phyloP scores from a whole-genome alignment of 2,329 filamentous ascomycete genomes.

The Aspergillus tanneri region DNA sequence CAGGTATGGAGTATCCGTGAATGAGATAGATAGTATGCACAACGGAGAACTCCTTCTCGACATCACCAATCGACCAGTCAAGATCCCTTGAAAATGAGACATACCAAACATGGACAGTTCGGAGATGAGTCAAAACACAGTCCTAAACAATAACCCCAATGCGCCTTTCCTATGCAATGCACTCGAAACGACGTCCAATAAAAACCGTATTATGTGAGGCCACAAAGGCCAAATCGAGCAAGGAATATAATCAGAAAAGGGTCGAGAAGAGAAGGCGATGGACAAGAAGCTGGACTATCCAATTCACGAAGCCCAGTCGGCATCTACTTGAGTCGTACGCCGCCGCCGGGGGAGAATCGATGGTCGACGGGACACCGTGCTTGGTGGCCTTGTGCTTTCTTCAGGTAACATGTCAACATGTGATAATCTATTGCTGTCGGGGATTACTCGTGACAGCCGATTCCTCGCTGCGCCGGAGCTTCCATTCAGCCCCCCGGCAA shows the following conservation, averaged over 20 bases:
- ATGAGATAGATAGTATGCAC: too few relatives aligned
- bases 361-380: constrained; percentile 32
- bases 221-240: not conserved
- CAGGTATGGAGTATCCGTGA: too few relatives aligned
- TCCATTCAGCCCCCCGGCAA: constrained; percentile 32
- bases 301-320: constrained; percentile 36
- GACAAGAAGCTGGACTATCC: not conserved
- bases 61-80: too few relatives aligned
- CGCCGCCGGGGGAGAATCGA: constrained; percentile 41
- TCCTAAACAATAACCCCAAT: constrained; percentile 15
- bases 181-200: constrained; percentile 5
- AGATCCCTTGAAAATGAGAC: too few relatives aligned
- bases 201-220: not conserved
- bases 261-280: constrained; percentile 10
- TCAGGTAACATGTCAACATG: constrained; percentile 38
- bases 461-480: constrained; percentile 33
- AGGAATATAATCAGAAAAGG: constrained; percentile 9
- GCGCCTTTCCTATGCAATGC: constrained; percentile 29
- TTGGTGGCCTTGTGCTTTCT: constrained; percentile 38
- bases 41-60: too few relatives aligned
- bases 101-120: too few relatives aligned
- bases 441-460: constrained; percentile 39
- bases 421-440: constrained; percentile 36
- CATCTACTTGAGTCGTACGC: constrained; percentile 37
- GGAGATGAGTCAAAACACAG: too few relatives aligned